Base-by-base conservation (phyloP, 1,284 basidiomycete genomes). In the Abortiporus biennis region DNA sequence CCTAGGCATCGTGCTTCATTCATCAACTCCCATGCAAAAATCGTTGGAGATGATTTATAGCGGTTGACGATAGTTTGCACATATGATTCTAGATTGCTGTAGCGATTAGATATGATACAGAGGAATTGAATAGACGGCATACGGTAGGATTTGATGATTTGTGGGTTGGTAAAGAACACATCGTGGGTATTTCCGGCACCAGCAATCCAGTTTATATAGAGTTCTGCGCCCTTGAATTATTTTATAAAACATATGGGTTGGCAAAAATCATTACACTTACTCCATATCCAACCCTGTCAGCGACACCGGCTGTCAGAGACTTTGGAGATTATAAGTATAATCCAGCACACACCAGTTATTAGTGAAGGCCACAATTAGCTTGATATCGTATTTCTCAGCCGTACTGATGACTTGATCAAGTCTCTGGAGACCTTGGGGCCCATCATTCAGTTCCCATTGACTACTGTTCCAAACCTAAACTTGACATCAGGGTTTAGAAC, bases 361-460 rank as follows among this genome's bases (percentile, higher is more conserved):
- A 16, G 81, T 81, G 47, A 86, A 72, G 16, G 80, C 73, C 12
- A 83, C 53, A 20, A 80, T 64, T 27, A 85, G 44, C 46, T 77
- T 79, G 39, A 86, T 63, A 13, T 71, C 76, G 33, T 78, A 69
- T 45, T 78, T 69, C 47, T 75, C 67, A 1, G 83, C 83, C 40
- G 76, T 65, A 35, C 69, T 58, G 29, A 83, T 57, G 30, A 85
- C 71, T 36, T 72, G 72, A 54, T 86, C 83, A n/a, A 86, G 63
- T 38, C 76, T 78, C 47, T 80, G 74, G 34, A 86, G 63, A 23
- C 82, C 82, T 51, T 81, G 80, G 2, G 79, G 59, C 2, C 80
- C 80, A 31, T 71, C 68, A 49, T 85, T 85, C 15, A 74, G 54
- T 4, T 51, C 54, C 72, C 72, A 77, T 12, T 69, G 63, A 35